Evolutionary conservation across 768 basidiomycete genomes (phyloP), one percentile per base, ranked within the genome.

Genomic region (Albatrellus ellisii): DNA sequence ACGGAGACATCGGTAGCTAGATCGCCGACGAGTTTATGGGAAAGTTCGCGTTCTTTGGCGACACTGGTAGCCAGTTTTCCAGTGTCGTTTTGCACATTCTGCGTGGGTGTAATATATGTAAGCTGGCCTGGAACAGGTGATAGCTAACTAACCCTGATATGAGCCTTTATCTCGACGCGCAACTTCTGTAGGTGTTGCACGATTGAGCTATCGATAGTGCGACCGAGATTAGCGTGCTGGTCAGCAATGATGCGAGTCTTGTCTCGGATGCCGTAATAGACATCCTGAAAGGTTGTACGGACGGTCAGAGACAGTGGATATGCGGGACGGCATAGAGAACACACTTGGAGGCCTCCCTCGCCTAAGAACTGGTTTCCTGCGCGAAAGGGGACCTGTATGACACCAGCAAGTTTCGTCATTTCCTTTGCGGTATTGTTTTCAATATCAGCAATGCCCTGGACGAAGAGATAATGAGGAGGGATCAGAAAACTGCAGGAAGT

Each of bases 121-220:
- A n/a, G n/a, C n/a, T n/a, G 35, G 10, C 28, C 9, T 12, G 33
- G 34, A 11, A 29, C 18, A 8, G 33, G 18, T 26, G 17, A 10
- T 22, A 40, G 34, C n/a, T 10, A 14, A 28, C 17, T 22, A 32
- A 85, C 88, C 75, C 87, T 91, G 59, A 99, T 84, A 60, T 99
- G 95, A 2, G 92, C 94, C 63, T 97, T 98, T 60, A 99, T 90
- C 61, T 99, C 95, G 2, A 77, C 67, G 24, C 82, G 67, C n/a
- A 98, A 72, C 61, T 98, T 98, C 62, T 95, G 84, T 7, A 99
- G 72, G 58, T 98, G 95, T 59, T 97, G 91, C 2, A 99, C 94
- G 55, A 98, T 97, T 4, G 90, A 94, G 25, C 82, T 84, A 51
- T 99, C 92, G 55, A 99, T 84, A 5, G 95, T 98, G 25, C 90